These are phyloP conservation scores for Talaromyces piceae DNA, from an alignment of 2,329 filamentous ascomycete species.

Conservation along the genomic window DNA sequence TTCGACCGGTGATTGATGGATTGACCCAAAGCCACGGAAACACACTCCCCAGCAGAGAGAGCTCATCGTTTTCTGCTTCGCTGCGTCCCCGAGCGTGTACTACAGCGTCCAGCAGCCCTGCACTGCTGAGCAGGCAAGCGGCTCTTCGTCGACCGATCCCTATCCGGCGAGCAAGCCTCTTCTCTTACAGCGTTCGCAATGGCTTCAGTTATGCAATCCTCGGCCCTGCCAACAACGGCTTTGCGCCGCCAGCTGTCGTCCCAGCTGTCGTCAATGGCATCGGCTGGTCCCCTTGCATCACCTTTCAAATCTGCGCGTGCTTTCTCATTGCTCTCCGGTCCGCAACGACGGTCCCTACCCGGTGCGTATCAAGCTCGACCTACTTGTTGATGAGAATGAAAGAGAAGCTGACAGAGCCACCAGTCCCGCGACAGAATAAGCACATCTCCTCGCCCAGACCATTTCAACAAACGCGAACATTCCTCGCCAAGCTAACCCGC, in stretches of 20 bases:
- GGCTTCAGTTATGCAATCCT: conserved; percentile 14
- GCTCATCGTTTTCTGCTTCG: too few relatives aligned
- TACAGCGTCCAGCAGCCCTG: too few relatives aligned
- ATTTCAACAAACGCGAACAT: conserved; percentile 27
- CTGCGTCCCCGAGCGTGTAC: too few relatives aligned
- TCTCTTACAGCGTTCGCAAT: conserved; percentile 5
- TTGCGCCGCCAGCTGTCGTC: conserved; percentile 28
- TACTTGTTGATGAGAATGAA: background rate
- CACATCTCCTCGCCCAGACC: conserved; percentile 11
- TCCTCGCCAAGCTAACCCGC: conserved; percentile 30
- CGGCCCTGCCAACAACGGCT: conserved; percentile 25
- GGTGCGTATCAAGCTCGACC: background rate
- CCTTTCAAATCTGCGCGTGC: conserved; percentile 23
- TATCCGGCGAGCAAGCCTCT: too few relatives aligned
- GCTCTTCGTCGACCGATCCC: too few relatives aligned
- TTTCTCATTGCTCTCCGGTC: conserved; percentile 23
- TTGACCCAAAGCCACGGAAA: too few relatives aligned
- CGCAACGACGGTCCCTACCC: conserved; percentile 1
- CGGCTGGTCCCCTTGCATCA: conserved; percentile 19
- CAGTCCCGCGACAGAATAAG: background rate
- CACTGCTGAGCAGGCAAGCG: background rate
- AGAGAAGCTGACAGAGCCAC: background rate
- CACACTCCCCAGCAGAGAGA: too few relatives aligned
- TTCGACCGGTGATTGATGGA: background rate
- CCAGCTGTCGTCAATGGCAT: conserved; percentile 23